Conservation (phyloP, 352 stramenopile genomes). For the Pseudoperonospora humuli region DNA sequence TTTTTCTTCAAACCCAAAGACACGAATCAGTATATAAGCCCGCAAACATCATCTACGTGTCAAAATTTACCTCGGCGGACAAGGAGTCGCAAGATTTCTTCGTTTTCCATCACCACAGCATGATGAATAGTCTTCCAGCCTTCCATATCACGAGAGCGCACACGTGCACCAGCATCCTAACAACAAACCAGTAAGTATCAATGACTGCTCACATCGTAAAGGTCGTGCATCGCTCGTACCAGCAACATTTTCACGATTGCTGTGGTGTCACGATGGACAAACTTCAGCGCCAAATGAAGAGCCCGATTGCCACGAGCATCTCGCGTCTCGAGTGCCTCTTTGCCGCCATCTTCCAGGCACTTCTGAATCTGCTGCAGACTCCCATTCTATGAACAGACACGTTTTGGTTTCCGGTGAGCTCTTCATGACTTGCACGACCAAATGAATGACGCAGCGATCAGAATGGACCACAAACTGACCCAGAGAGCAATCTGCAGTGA, state of each 20-base stretch:
- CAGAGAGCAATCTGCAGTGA: constrained; percentile 54
- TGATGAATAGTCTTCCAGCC: constrained; percentile 67
- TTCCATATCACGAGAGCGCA: constrained; percentile 46
- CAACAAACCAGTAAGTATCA: not conserved
- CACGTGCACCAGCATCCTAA: constrained; percentile 48
- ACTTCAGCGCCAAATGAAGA: constrained; percentile 60
- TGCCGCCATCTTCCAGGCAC: constrained; percentile 17
- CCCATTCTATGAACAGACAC: constrained; percentile 37
- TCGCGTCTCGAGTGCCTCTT: constrained; percentile 36
- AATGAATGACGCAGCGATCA: not conserved
- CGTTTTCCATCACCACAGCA: constrained; percentile 48
- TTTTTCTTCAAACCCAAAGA: constrained; percentile 34
- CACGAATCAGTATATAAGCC: not conserved
- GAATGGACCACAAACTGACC: constrained; percentile 19
- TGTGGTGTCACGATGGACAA: constrained; percentile 47
- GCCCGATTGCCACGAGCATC: constrained; percentile 52
- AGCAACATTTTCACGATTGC: constrained; percentile 47
- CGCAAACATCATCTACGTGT: not conserved
- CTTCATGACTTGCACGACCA: not conserved
- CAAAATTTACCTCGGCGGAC: constrained; percentile 27
- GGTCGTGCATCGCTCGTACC: constrained; percentile 20
- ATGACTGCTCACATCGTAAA: not conserved
- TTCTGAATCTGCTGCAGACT: constrained; percentile 46
- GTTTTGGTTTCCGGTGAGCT: not conserved
- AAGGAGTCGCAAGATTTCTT: constrained; percentile 51